Evolutionary conservation across 2,329 filamentous ascomycete species (phyloP), one percentile per base, ranked within the genome.

Genomic region (Aspergillus pseudonomiae): DNA sequence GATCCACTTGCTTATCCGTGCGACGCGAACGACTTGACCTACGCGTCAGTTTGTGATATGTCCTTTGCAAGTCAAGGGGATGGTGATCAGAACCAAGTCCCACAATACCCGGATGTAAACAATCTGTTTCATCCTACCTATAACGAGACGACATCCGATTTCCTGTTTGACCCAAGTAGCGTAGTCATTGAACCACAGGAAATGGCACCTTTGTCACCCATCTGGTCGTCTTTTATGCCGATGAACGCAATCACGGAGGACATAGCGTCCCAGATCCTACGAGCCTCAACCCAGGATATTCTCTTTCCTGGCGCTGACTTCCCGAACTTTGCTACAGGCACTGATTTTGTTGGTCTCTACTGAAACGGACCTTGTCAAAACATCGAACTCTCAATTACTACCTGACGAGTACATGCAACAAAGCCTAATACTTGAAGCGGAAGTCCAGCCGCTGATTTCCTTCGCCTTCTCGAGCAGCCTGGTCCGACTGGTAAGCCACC

Each of bases 371-470:
- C 14, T 1, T 6, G 6, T 12, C 1, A 6, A 16, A 28, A 26
- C 24, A 7, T 7, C n/a, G 4, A 4, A 11, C 19, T 21, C 9
- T 21, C 7, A 43, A 43, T 43, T 43, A 36, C 16, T 5, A 6
- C 34, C 34, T 16, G 6, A 36, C 34, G 34, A 36, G 6, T 36
- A 36, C 14, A 12, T 28, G 11, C 24, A 21, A 52, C 26, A 28
- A 24, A 11, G 14, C 28, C 63, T 59, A 82, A 65, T 84, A 83
- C 10, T 78, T 79, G 69, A 84, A 85, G n/a, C 81, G 75, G 68
- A 86, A 84, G 67, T 85, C 83, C 24, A 85, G 64, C 30, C 82
- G 76, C 71, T 80, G 82, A 67, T 85, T 85, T 2, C 84, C 83
- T 28, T 85, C 83, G 43, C 71, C 67, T 65, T 84, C 81, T 39